Percentiles rank a stretch among this genome's conserved stretches.
phyloP scores from a whole-genome alignment of 805 yeast species.

The Barnettozyma pratensis region DNA sequence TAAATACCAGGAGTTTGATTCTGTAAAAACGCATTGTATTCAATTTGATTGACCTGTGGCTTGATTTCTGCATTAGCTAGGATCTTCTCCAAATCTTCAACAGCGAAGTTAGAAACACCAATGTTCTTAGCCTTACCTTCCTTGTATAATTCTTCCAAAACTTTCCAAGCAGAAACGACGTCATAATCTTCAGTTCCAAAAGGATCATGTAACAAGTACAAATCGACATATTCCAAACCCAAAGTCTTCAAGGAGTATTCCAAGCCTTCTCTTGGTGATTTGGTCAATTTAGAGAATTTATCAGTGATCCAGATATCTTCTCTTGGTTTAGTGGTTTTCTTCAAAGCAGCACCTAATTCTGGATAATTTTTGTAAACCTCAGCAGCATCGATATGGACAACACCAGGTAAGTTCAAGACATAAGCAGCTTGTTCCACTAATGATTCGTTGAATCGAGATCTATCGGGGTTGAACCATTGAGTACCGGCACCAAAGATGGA shows the following conservation, averaged over 20 bases:
- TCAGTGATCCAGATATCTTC: constrained; percentile 50
- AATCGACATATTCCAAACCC: constrained; percentile 43
- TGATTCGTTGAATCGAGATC: constrained; percentile 24
- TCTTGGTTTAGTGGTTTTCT: constrained; percentile 38
- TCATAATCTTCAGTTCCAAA: constrained; percentile 34
- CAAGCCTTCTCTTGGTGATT: constrained; percentile 37
- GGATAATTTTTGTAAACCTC: constrained; percentile 49
- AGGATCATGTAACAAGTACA: constrained; percentile 49
- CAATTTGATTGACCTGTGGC: constrained; percentile 62
- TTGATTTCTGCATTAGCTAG: constrained; percentile 32
- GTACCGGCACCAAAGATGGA: constrained; percentile 59
- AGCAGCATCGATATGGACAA: constrained; percentile 55
- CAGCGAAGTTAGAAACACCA: constrained; percentile 58
- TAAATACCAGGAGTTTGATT: constrained; percentile 60
- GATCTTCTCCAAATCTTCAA: constrained; percentile 39
- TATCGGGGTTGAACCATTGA: constrained; percentile 40
- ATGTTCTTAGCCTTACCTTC: constrained; percentile 51
- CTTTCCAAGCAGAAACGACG: constrained; percentile 47
- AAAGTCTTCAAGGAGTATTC: constrained; percentile 33
- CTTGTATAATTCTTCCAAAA: constrained; percentile 41
- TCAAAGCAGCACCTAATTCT: constrained; percentile 47
- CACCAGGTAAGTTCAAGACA: constrained; percentile 39
- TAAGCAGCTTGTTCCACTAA: constrained; percentile 29
- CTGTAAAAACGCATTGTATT: constrained; percentile 59
- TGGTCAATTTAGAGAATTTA: constrained; percentile 36